Conservation (phyloP, 257 asterid species). For the Solanum tarapatanum region DNA sequence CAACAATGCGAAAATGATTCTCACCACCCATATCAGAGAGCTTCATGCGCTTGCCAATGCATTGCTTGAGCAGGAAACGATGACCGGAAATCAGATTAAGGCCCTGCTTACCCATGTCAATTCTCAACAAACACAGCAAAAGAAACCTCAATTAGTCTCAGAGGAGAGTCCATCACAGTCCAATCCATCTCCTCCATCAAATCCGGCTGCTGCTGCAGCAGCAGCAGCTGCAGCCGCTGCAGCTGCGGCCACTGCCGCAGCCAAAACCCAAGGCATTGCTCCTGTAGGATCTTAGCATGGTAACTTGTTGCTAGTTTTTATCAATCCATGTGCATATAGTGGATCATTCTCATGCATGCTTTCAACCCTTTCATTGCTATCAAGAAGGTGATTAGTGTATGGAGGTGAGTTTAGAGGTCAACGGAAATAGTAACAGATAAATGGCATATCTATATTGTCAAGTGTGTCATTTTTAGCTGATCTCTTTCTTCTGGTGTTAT, state of each 20-base stretch:
- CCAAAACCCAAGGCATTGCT: constrained; percentile 59
- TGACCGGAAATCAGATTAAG: constrained; percentile 66
- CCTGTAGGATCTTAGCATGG: constrained; percentile 55
- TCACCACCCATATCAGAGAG: constrained; percentile 52
- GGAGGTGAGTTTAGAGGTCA: not conserved
- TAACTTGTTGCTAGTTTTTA: not conserved
- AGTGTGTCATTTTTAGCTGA: constrained; percentile 5
- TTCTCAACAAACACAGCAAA: constrained; percentile 25
- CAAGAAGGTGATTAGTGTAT: constrained; percentile 12
- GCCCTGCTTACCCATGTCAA: constrained; percentile 39
- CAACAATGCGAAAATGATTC: constrained; percentile 50
- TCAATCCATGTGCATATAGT: constrained; percentile 26
- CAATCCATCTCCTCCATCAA: constrained; percentile 21
- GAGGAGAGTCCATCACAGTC: constrained; percentile 27
- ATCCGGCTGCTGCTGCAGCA: constrained; percentile 36
- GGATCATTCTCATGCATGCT: constrained; percentile 1
- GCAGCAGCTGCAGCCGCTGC: constrained; percentile 35
- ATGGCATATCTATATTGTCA: constrained; percentile 5
- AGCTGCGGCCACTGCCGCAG: constrained; percentile 54
- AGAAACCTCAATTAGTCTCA: constrained; percentile 23
- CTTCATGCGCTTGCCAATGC: constrained; percentile 79
- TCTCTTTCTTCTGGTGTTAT: not conserved
- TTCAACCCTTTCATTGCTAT: constrained; percentile 2
- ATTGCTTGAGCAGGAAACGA: constrained; percentile 70
- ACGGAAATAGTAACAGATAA: constrained; percentile 2